Evolutionary conservation across 768 basidiomycete genomes (phyloP), one percentile per base, ranked within the genome.

Genomic region (Lactifluus hygrophoroides): DNA sequence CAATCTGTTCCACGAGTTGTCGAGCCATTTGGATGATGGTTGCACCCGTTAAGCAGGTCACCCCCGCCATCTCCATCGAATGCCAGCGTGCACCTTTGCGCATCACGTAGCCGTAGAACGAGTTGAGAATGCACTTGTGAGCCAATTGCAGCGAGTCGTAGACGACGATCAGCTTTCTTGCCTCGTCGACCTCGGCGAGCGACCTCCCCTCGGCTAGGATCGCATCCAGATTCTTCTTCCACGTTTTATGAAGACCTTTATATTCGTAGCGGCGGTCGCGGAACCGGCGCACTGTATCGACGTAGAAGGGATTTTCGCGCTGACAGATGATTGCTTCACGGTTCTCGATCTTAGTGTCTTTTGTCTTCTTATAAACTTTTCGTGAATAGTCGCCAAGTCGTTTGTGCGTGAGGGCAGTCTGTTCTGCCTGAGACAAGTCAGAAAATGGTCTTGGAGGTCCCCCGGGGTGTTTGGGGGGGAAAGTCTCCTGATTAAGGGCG

Each of bases 21-120:
- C 96, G 84, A 14, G 96, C 95, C 92, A 99, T 94, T 70, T 99
- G 95, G 65, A 99, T 98, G 74, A 99, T 98, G 6, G 84, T 90
- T 19, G 96, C 94, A 40, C 96, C 96, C 0, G 96, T 98, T 52
- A 98, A 76, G 73, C 96, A 99, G 11, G 96, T 98, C 62, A 99
- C 97, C 7, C 96, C 96, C 1, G 96, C 96, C 96, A 99, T 99
- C 76, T 99, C 96, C 96, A 99, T 97, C 28, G 95, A 98, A 71
- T 97, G 94, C 96, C 96, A 99, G 30, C 96, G 78, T 17, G 96
- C 96, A 52, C 96, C 96, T 70, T 99, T 98, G 40, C 96, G 85
- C 96, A 98, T 98, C 69, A 99, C 95, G 66, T 99, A 99, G 35
- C 96, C 96, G 69, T 99, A 99, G 79, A 99, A 99, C 3, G 96